Base-by-base conservation (phyloP, 257 asterid genomes). In the Mentha longifolia region DNA sequence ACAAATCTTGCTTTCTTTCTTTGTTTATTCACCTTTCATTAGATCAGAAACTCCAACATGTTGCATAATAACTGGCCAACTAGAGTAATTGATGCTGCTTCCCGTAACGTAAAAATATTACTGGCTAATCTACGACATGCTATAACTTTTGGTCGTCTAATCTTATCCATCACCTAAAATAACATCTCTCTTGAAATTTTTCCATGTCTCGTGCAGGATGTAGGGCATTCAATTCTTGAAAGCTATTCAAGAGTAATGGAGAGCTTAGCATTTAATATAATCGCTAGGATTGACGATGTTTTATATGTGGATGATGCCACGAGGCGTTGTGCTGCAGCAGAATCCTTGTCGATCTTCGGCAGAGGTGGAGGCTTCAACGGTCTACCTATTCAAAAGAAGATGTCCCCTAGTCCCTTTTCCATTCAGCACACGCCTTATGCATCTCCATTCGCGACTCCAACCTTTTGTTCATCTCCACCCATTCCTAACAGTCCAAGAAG, bases 231-330 rank as follows among this genome's bases (percentile, higher is more conserved):
- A 3, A 95, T 95, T 77, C 95, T 95, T 6, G 99, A 95, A 78
- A 89, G 99, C 88, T 95, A 95, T 76, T 90, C 99, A 10, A 87
- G 99, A 85, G 99, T 95, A 51, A 87, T 90, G 97, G 98, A 95
- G 89, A 95, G 99, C 84, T 76, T 95, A 80, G 98, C 99, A 10
- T 95, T 95, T 78, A 95, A 95, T 83, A 85, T 92, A 37, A 92
- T 95, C 58, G 99, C 99, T 0, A 88, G 99, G 74, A 90, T 95
- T 0, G 99, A 95, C 9, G 98, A 95, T 61, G 97, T 90, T 13
- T 61, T 95, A 54, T 95, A 45, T 11, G 98, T 90, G 6, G 99
- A 95, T 61, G 98, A 95, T 74, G 91, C 95, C 46, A 82, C 89
- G 66, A 88, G 77, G 65, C 88, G 78, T 7, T 79, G 84, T 70